These are phyloP conservation scores for Leucaena leucocephala DNA, from an alignment of 306 rosid species.

Conservation along the genomic window DNA sequence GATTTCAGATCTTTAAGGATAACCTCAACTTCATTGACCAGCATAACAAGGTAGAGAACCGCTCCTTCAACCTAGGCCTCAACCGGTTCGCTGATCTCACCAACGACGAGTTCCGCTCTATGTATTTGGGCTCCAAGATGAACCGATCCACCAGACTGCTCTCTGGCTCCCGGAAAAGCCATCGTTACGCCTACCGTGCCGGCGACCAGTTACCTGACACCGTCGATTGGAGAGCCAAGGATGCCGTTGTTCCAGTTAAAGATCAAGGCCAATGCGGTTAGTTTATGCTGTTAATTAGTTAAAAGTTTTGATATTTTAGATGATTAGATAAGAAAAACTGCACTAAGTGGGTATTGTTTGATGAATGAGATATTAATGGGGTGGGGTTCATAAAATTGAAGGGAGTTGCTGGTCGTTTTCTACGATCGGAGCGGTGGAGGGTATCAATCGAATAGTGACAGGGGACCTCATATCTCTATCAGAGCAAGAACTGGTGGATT, in stretches of 20 bases:
- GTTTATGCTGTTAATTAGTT: background rate
- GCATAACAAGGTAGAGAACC: conserved; percentile 45
- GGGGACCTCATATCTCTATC: conserved; percentile 67
- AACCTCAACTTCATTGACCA: conserved; percentile 59
- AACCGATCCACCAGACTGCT: conserved; percentile 26
- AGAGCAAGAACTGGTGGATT: conserved; percentile 91
- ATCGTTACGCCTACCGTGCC: conserved; percentile 49
- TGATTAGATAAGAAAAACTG: background rate
- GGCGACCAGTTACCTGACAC: conserved; percentile 63
- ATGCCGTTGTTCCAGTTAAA: conserved; percentile 72
- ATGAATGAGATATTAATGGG: background rate
- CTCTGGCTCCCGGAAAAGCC: conserved; percentile 34
- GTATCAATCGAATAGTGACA: conserved; percentile 73
- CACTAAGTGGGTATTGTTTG: background rate
- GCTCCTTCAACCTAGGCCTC: conserved; percentile 57
- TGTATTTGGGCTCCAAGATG: conserved; percentile 45
- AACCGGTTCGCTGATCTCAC: conserved; percentile 82
- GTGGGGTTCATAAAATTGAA: conserved; percentile 33
- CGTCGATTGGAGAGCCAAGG: conserved; percentile 83
- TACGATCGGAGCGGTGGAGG: conserved; percentile 79
- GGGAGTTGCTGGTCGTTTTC: conserved; percentile 99
- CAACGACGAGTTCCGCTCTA: conserved; percentile 66
- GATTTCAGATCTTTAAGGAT: conserved; percentile 76
- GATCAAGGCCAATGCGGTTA: conserved; percentile 96
- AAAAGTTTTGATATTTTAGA: background rate